A percentile compares a stretch with the other conserved stretches of the same genome.
These are phyloP conservation scores for Mycena vitilis DNA, from an alignment of 768 basidiomycete genomes.

Conservation along the genomic window DNA sequence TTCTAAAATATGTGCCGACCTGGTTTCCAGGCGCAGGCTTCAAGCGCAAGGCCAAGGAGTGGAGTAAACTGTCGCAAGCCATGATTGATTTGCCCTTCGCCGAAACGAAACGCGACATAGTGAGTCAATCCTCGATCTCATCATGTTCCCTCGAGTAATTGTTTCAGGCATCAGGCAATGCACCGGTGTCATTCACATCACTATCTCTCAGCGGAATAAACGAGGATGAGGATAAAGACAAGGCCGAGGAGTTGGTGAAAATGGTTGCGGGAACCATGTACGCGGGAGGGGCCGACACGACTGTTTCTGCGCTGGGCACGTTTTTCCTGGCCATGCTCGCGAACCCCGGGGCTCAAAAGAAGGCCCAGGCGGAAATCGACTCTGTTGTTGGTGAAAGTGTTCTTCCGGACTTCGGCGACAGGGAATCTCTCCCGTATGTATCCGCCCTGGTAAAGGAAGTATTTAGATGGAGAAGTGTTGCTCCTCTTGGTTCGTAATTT, in stretches of 20 bases:
- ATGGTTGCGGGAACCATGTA: slow-evolving; percentile 13
- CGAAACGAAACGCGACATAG: slow-evolving; percentile 29
- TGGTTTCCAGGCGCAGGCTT: slow-evolving; percentile 50
- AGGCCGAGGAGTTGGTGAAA: slow-evolving; percentile 6
- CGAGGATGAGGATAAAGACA: neutral
- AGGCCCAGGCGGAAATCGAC: slow-evolving; percentile 48
- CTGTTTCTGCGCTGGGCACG: slow-evolving; percentile 15
- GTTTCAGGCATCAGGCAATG: neutral
- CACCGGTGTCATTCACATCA: slow-evolving; percentile 2
- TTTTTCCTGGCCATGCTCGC: slow-evolving; percentile 47
- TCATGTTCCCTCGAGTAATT: neutral
- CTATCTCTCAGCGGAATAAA: neutral
- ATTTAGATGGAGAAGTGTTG: slow-evolving; percentile 20
- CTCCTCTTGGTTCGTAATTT: slow-evolving; percentile 18
- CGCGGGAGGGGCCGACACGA: slow-evolving; percentile 15
- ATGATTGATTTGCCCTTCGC: slow-evolving; percentile 33
- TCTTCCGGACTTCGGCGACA: slow-evolving; percentile 42
- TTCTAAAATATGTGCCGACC: slow-evolving; percentile 42
- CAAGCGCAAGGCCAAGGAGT: slow-evolving; percentile 43
- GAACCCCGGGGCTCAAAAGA: slow-evolving; percentile 42
- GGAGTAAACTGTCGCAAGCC: slow-evolving; percentile 20
- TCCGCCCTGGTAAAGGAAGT: slow-evolving; percentile 19
- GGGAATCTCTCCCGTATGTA: slow-evolving; percentile 39
- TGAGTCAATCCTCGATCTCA: neutral
- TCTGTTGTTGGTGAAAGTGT: slow-evolving; percentile 42